A percentile compares a stretch with the other conserved stretches of the same genome.
These are phyloP conservation scores for Butyriboletus appendiculatus DNA, from an alignment of 1,284 basidiomycete species.

Conservation along the genomic window DNA sequence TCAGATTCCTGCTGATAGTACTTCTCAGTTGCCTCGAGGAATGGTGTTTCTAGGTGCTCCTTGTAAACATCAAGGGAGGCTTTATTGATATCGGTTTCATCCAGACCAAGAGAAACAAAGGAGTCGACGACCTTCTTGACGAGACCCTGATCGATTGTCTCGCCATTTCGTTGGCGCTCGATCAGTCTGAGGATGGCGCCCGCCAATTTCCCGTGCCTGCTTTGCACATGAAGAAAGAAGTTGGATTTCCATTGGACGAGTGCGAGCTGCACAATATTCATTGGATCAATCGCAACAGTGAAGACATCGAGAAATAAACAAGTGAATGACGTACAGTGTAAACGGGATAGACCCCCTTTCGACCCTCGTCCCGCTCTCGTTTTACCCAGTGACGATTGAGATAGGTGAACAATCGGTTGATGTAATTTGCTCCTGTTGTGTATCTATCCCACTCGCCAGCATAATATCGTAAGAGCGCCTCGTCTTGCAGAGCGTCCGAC, in stretches of 20 bases:
- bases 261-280: slow-evolving; percentile 63
- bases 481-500: slow-evolving; percentile 81
- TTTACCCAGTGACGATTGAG: slow-evolving; percentile 99
- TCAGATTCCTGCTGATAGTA: slow-evolving; percentile 95
- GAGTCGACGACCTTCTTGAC: slow-evolving; percentile 97
- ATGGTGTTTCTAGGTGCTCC: slow-evolving; percentile 88
- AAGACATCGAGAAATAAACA: background rate
- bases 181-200: slow-evolving; percentile 88
- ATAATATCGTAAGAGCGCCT: slow-evolving; percentile 90
- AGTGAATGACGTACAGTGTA: slow-evolving; percentile 78
- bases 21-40: slow-evolving; percentile 85
- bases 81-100: slow-evolving; percentile 89
- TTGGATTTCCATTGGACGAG: slow-evolving; percentile 94
- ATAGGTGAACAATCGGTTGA: slow-evolving; percentile 95
- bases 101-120: slow-evolving; percentile 94
- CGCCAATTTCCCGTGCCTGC: slow-evolving; percentile 79
- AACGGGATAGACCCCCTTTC: slow-evolving; percentile 93
- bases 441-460: slow-evolving; percentile 95
- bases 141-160: slow-evolving; percentile 89
- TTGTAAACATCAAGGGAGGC: slow-evolving; percentile 95
- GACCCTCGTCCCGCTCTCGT: slow-evolving; percentile 96
- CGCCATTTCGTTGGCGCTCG: slow-evolving; percentile 93
- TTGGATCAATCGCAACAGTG: slow-evolving; percentile 4
- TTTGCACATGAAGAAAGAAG: slow-evolving; percentile 89
- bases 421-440: slow-evolving; percentile 94